phyloP scores from a whole-genome alignment of 352 stramenopile species.

The Albugo laibachii region DNA sequence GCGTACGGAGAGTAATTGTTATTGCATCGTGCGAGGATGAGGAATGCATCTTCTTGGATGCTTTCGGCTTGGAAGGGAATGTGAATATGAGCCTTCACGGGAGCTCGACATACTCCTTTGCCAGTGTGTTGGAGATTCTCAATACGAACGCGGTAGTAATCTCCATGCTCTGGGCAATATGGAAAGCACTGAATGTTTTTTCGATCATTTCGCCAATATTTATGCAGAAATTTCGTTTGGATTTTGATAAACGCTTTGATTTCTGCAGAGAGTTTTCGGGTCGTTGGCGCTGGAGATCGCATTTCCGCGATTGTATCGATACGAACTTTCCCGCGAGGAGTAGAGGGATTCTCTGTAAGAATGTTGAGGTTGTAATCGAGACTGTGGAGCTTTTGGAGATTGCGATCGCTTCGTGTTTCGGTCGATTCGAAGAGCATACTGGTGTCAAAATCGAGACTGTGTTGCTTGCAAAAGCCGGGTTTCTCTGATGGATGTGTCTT shows the following conservation, averaged over 20 bases:
- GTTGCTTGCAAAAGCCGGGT: too few relatives aligned
- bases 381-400: too few relatives aligned
- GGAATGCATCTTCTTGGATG: conserved; percentile 1
- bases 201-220: conserved; percentile 83
- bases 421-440: too few relatives aligned
- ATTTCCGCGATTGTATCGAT: too few relatives aligned
- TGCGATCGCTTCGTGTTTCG: too few relatives aligned
- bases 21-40: conserved; percentile 63
- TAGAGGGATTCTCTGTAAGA: not conserved
- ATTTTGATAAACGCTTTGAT: conserved; percentile 35
- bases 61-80: conserved; percentile 17
- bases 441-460: too few relatives aligned
- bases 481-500: too few relatives aligned
- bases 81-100: conserved; percentile 46
- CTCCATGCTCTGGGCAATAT: conserved; percentile 73
- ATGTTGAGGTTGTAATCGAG: conserved; percentile 7
- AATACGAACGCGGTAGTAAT: conserved; percentile 80
- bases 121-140: conserved; percentile 63
- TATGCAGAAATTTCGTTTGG: conserved; percentile 66
- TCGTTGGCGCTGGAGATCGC: too few relatives aligned
- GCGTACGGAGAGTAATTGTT: conserved; percentile 61
- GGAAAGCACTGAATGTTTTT: conserved; percentile 87
- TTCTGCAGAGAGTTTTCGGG: too few relatives aligned
- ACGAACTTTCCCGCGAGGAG: not conserved
- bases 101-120: conserved; percentile 69